Evolutionary conservation across 352 stramenopile species (phyloP).

Genomic region (Plasmopara halstedii): DNA sequence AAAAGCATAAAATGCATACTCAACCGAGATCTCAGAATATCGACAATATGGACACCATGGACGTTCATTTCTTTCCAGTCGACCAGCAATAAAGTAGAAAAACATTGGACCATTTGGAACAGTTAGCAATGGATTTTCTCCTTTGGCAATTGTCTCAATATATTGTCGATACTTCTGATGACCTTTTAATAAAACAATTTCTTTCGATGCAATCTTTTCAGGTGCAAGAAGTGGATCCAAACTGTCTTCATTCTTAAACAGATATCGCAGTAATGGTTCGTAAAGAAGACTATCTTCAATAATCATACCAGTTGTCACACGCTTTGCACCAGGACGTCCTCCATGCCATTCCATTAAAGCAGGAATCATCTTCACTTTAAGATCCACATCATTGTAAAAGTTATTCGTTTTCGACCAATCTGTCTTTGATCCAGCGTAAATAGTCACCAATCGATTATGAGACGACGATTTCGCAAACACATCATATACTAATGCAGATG

Average conservation of each 20-base stretch:
- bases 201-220: slow-evolving; percentile 36
- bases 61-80: slow-evolving; percentile 51
- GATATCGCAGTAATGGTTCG: slow-evolving; percentile 53
- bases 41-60: slow-evolving; percentile 76
- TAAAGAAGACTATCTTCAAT: slow-evolving; percentile 46
- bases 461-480: slow-evolving; percentile 45
- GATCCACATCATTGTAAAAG: slow-evolving; percentile 52
- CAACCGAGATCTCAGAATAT: slow-evolving; percentile 52
- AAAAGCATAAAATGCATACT: slow-evolving; percentile 67
- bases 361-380: slow-evolving; percentile 60
- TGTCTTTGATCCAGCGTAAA: slow-evolving; percentile 45
- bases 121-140: slow-evolving; percentile 14
- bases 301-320: slow-evolving; percentile 54
- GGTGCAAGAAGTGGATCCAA: slow-evolving; percentile 31
- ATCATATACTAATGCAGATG: slow-evolving; percentile 41
- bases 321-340: slow-evolving; percentile 25
- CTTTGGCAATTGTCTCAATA: slow-evolving; percentile 30
- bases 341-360: slow-evolving; percentile 60
- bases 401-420: slow-evolving; percentile 50
- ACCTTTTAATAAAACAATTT: slow-evolving; percentile 37
- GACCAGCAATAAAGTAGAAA: slow-evolving; percentile 58
- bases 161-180: slow-evolving; percentile 34
- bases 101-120: slow-evolving; percentile 36
- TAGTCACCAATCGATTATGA: slow-evolving; percentile 43
- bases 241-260: slow-evolving; percentile 59